Percentiles rank a stretch among this genome's conserved stretches.
Evolutionary conservation across 192 early-diverging fungal genomes (phyloP).

Genomic region (Rhizophagus prolifer): DNA sequence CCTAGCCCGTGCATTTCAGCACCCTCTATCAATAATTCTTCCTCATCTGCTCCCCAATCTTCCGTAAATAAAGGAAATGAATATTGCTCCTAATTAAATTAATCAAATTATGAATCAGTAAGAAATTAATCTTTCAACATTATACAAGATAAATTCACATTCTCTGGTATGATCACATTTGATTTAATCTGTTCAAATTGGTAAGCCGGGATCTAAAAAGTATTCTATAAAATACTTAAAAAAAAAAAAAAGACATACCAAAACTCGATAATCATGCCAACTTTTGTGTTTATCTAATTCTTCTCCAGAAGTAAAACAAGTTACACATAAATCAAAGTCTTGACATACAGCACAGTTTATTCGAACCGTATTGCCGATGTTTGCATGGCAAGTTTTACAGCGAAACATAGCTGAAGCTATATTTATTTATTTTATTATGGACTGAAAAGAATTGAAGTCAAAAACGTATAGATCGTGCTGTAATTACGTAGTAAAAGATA

Average conservation of each 20-base stretch:
- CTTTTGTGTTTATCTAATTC: constrained; percentile 80
- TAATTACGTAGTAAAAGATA: not conserved
- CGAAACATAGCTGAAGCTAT: constrained; percentile 40
- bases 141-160: constrained; percentile 1
- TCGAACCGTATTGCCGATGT: constrained; percentile 86
- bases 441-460: not conserved
- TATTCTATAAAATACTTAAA: not conserved
- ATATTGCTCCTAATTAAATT: constrained; percentile 60
- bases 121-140: not conserved
- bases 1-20: constrained; percentile 92
- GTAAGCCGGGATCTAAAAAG: not conserved
- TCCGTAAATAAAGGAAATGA: constrained; percentile 87
- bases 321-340: constrained; percentile 94
- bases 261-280: constrained; percentile 87
- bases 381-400: constrained; percentile 89
- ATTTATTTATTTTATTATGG: not conserved
- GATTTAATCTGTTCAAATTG: not conserved
- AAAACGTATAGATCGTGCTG: not conserved
- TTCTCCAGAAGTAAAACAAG: constrained; percentile 85
- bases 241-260: constrained; percentile 50
- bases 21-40: constrained; percentile 89
- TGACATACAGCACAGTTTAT: constrained; percentile 82
- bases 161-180: not conserved
- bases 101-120: constrained; percentile 25
- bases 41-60: constrained; percentile 96